phyloP scores from a whole-genome alignment of 805 yeast genomes.

The Maudiozyma pseudohumilis region DNA sequence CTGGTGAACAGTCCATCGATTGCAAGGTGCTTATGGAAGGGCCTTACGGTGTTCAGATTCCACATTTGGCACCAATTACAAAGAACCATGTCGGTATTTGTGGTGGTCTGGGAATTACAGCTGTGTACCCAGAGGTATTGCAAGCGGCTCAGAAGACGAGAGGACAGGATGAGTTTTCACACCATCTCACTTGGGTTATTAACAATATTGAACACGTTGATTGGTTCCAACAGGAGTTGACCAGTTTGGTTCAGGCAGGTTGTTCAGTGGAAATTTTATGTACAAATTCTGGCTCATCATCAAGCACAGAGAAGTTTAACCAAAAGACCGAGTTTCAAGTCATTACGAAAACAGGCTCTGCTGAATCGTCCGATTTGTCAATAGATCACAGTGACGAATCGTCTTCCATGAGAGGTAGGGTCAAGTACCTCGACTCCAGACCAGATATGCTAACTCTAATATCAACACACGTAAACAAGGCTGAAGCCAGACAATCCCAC shows the following conservation, averaged over 20 bases:
- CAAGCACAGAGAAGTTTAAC: no score
- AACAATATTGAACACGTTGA: constrained; percentile 40
- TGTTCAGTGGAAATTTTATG: constrained; percentile 19
- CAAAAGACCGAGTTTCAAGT: not conserved
- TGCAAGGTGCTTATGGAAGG: constrained; percentile 46
- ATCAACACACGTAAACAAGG: constrained; percentile 21
- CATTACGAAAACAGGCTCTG: not conserved
- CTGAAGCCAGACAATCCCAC: constrained; percentile 23
- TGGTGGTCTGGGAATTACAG: constrained; percentile 48
- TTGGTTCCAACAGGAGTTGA: constrained; percentile 40
- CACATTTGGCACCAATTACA: constrained; percentile 30
- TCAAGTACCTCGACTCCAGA: constrained; percentile 30
- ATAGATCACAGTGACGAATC: no score
- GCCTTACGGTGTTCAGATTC: constrained; percentile 44
- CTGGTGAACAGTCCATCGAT: constrained; percentile 24
- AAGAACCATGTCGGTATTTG: constrained; percentile 35
- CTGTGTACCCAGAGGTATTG: constrained; percentile 36
- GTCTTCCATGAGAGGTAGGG: constrained; percentile 5
- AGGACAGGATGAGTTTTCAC: constrained; percentile 8
- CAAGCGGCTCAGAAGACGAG: constrained; percentile 16
- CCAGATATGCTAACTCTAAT: constrained; percentile 39
- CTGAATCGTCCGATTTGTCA: not conserved
- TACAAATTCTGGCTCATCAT: no score
- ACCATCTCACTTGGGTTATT: constrained; percentile 55
- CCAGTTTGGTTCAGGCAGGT: constrained; percentile 21